Base-by-base conservation (phyloP, 1,139 yeast genomes). In the Pichia kudriavzevii region DNA sequence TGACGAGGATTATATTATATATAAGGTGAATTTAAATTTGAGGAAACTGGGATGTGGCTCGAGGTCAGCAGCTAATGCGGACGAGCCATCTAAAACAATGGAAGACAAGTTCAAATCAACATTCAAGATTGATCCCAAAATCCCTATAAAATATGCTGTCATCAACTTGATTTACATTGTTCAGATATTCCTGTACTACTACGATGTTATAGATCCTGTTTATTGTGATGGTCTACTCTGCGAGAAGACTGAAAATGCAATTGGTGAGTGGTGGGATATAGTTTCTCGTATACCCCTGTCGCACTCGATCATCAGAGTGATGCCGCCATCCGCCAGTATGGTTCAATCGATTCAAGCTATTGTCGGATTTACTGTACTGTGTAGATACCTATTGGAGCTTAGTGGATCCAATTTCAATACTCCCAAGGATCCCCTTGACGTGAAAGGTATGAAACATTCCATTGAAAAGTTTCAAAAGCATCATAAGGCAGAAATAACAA, bases 381-480 rank as follows among this genome's bases (percentile, higher is more conserved):
- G 81, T 27, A 72, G 79, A 41, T 66, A 79, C 37, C 69, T 94
- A 39, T 56, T 88, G 28, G 69, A 80, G 27, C 62, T 76, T n/a
- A 79, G 84, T 2, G 56, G 58, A 7, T 52, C 45, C 32, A 81
- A 81, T 21, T 75, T 85, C 43, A 83, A 78, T 44, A 77, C 80
- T 3, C 88, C 95, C 0, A 87, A 85, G 52, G 97, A 88, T 53
- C 88, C 94, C 0, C 78, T 80, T 55, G 94, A 84, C 48, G 77
- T 77, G 39, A 80, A 77, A 38, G 69, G 69, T 40, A 76, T 77
- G 46, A 64, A 73, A 67, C 47, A 77, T 42, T 66, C 76, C 34
- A 58, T 77, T 33, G 79, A 81, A 3, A 74, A 71, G 44, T 82
- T 81, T 52, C 93, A 83, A 52, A 80, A 75, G 54, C 82, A 79